Percentiles rank a stretch among this genome's conserved stretches.
phyloP scores from a whole-genome alignment of 257 asterid genomes.

The Primulina eburnea region DNA sequence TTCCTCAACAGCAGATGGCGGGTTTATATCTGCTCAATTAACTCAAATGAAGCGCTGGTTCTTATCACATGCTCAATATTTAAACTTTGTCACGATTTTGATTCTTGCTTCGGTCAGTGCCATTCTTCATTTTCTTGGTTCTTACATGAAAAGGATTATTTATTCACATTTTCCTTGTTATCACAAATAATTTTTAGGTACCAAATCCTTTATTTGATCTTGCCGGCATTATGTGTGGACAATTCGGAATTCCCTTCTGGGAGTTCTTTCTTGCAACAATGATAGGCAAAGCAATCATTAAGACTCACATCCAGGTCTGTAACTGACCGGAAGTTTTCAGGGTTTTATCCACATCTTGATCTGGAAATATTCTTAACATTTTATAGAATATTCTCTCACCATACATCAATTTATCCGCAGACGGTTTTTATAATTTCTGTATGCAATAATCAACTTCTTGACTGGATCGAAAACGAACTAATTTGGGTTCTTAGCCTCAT shows the following conservation, averaged over 20 bases:
- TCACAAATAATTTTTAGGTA: constrained; percentile 43
- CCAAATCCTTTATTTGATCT: constrained; percentile 97
- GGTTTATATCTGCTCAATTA: constrained; percentile 41
- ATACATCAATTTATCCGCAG: constrained; percentile 38
- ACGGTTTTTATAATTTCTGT: constrained; percentile 76
- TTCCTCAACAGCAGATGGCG: constrained; percentile 41
- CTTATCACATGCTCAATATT: constrained; percentile 66
- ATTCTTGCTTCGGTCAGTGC: constrained; percentile 78
- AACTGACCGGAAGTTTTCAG: neutral
- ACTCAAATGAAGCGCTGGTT: constrained; percentile 59
- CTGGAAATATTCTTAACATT: neutral
- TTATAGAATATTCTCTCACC: constrained; percentile 3
- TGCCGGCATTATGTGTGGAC: constrained; percentile 98
- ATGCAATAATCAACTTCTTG: constrained; percentile 93
- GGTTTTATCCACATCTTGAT: neutral
- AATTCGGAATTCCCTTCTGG: constrained; percentile 90
- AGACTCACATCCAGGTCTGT: constrained; percentile 89
- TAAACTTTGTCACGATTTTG: constrained; percentile 69
- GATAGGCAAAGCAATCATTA: constrained; percentile 86
- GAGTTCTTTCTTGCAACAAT: constrained; percentile 79
- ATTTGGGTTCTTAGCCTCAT: constrained; percentile 76
- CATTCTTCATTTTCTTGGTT: neutral
- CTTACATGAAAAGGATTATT: neutral
- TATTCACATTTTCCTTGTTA: constrained; percentile 2
- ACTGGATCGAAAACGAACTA: constrained; percentile 87